phyloP scores from a whole-genome alignment of 2,329 filamentous ascomycete species.

The Colletotrichum sp. region DNA sequence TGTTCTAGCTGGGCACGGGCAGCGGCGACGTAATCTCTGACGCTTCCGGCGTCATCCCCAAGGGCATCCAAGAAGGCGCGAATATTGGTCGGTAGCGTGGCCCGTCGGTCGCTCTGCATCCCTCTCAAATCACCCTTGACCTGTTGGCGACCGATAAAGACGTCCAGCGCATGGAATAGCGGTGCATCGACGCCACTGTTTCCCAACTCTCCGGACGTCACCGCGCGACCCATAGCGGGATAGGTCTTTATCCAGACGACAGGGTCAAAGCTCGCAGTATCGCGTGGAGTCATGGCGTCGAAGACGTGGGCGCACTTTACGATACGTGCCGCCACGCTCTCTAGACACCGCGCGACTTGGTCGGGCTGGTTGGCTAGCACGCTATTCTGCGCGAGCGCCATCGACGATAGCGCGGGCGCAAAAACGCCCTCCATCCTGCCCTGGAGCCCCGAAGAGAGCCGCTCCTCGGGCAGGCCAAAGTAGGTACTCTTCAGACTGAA shows the following conservation, averaged over 20 bases:
- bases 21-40: constrained; percentile 5
- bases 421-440: constrained; percentile 9
- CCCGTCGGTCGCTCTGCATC: constrained; percentile 12
- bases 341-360: constrained; percentile 2
- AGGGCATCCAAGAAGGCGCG: constrained; percentile 9
- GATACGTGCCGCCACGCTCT: constrained; percentile 3
- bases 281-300: constrained; percentile 11
- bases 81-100: constrained; percentile 11
- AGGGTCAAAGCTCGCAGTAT: constrained; percentile 7
- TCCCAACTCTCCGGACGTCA: constrained; percentile 6
- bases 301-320: constrained; percentile 7
- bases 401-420: constrained; percentile 5
- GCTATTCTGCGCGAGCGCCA: constrained; percentile 8
- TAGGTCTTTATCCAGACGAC: constrained; percentile 21
- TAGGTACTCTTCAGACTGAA: constrained; percentile 6
- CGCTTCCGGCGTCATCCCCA: neutral
- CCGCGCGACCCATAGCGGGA: constrained; percentile 10
- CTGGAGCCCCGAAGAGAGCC: constrained; percentile 10
- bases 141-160: neutral
- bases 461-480: constrained; percentile 13
- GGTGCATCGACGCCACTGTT: constrained; percentile 15
- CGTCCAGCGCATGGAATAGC: constrained; percentile 14
- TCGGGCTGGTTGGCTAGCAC: constrained; percentile 9
- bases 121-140: constrained; percentile 9
- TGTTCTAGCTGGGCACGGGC: neutral